These are phyloP conservation scores for Fusarium sp. DNA, from an alignment of 2,329 filamentous ascomycete species.

Conservation along the genomic window DNA sequence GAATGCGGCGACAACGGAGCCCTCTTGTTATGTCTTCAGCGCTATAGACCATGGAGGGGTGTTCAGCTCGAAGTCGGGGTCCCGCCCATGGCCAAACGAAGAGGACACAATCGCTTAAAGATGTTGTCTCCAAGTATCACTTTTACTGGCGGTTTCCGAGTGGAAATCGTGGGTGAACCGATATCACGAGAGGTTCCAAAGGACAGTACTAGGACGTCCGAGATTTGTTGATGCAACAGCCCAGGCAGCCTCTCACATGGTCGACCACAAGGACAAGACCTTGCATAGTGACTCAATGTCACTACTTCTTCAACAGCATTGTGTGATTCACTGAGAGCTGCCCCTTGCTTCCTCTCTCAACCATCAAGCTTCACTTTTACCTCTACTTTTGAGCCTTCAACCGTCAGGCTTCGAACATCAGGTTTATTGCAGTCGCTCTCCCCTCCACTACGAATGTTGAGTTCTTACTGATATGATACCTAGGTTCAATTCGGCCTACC, in stretches of 20 bases:
- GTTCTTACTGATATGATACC: background rate
- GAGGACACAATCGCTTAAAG: background rate
- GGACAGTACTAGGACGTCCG: background rate
- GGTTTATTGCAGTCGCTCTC: background rate
- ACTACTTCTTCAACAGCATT: accelerated
- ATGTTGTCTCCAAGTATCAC: accelerated
- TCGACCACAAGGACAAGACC: background rate
- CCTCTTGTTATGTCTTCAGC: background rate
- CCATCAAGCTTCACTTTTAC: background rate
- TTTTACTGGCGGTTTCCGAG: no score
- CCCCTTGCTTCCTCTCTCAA: no score
- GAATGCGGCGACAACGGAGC: no score
- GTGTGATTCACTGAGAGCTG: background rate
- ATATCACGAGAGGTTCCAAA: background rate
- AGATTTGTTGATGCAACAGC: background rate
- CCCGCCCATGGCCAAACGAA: background rate
- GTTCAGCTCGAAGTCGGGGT: background rate
- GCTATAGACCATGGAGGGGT: no score
- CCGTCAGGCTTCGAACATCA: background rate
- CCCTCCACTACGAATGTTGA: accelerated
- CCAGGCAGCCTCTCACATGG: background rate
- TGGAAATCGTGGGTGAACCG: no score
- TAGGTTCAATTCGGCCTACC: background rate
- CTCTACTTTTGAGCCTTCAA: background rate
- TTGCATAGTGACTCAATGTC: background rate